Percentiles rank a stretch among this genome's conserved stretches.
Conservation (phyloP, 495 filamentous ascomycete species). For the Aspergillus nidulans region DNA sequence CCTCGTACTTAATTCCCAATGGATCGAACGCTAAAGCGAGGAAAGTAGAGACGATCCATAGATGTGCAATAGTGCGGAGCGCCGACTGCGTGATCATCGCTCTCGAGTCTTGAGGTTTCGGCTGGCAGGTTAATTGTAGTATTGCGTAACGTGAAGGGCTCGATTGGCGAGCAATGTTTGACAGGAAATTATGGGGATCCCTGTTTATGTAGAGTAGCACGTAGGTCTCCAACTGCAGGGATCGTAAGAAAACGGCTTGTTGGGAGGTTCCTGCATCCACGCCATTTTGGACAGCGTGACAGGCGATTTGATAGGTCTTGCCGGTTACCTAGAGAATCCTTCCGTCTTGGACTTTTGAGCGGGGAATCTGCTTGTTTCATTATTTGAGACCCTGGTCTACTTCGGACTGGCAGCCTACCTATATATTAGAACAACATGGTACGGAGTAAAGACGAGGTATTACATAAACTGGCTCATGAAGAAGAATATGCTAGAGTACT, state of each 20-base stretch:
- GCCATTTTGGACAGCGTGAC: not conserved
- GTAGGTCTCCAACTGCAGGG: not conserved
- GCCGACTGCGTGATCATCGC: not conserved
- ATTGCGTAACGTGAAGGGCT: not conserved
- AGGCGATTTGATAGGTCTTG: not conserved
- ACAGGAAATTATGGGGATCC: not conserved
- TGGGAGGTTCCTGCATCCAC: not conserved
- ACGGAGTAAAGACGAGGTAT: too few relatives aligned
- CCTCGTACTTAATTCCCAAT: constrained; percentile 9
- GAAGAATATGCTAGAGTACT: constrained; percentile 5
- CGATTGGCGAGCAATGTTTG: not conserved
- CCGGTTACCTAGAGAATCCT: not conserved
- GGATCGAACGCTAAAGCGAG: constrained; percentile 7
- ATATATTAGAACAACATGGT: too few relatives aligned
- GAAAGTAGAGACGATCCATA: not conserved
- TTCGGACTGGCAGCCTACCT: not conserved
- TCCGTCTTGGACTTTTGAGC: not conserved
- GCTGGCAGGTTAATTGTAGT: not conserved
- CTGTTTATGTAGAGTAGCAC: not conserved
- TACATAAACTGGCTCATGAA: too few relatives aligned
- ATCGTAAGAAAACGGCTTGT: not conserved
- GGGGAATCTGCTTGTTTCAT: not conserved
- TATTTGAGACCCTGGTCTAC: not conserved
- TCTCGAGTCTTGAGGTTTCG: not conserved
- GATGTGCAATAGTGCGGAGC: not conserved